These are phyloP conservation scores for Conticribra weissflogii DNA, from an alignment of 108 stramenopile genomes.

Conservation along the genomic window DNA sequence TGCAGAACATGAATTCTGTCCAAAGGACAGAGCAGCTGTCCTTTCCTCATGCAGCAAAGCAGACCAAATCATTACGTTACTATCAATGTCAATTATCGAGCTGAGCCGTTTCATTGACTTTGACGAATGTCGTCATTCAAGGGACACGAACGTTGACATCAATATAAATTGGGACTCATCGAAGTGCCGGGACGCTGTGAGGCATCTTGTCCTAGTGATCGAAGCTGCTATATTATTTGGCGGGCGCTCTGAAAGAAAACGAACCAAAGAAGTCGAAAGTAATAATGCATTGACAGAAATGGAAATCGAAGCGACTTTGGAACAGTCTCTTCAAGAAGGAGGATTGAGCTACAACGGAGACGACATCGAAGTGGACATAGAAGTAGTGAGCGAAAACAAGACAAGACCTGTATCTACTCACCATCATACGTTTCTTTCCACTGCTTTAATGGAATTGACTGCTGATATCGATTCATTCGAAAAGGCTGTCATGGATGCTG, in stretches of 20 bases:
- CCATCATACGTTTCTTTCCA: slow-evolving; percentile 49
- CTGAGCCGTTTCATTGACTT: slow-evolving; percentile 65
- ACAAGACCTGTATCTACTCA: slow-evolving; percentile 4
- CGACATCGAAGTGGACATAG: slow-evolving; percentile 52
- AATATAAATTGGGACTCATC: slow-evolving; percentile 70
- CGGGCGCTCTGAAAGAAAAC: slow-evolving; percentile 50
- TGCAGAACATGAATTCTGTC: slow-evolving; percentile 10
- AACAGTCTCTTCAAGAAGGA: slow-evolving; percentile 5
- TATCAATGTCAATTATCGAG: slow-evolving; percentile 66
- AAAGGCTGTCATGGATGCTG: slow-evolving; percentile 23
- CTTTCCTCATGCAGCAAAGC: slow-evolving; percentile 26
- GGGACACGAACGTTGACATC: slow-evolving; percentile 46
- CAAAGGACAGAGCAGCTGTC: slow-evolving; percentile 8
- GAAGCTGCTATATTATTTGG: slow-evolving; percentile 79
- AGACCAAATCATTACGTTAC: slow-evolving; percentile 53
- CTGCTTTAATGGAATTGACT: slow-evolving; percentile 81
- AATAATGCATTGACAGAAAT: slow-evolving; percentile 36
- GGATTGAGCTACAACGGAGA: slow-evolving; percentile 19
- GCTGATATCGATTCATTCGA: slow-evolving; percentile 80
- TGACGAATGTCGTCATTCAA: slow-evolving; percentile 52
- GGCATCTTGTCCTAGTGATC: slow-evolving; percentile 74
- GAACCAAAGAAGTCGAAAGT: slow-evolving; percentile 8
- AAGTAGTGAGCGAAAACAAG: slow-evolving; percentile 29
- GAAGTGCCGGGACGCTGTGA: slow-evolving; percentile 58
- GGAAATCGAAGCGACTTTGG: slow-evolving; percentile 42